phyloP scores from a whole-genome alignment of 2,329 filamentous ascomycete species.

The Fusarium sp. region DNA sequence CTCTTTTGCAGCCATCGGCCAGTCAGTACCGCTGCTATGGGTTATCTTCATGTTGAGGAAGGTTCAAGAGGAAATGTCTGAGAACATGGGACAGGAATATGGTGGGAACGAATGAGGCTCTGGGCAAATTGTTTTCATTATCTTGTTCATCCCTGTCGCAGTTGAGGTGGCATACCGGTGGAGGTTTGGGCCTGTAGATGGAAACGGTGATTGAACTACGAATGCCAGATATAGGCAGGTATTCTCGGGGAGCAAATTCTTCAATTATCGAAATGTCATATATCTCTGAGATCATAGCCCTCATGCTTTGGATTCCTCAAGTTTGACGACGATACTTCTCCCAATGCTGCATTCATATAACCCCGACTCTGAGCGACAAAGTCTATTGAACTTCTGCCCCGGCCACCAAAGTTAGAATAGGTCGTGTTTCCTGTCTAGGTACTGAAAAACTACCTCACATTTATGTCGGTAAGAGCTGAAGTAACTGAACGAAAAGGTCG shows the following conservation, averaged over 20 bases:
- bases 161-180: constrained; percentile 33
- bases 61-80: constrained; percentile 12
- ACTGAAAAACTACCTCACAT: background rate
- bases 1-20: constrained; percentile 2
- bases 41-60: constrained; percentile 19
- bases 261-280: background rate
- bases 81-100: background rate
- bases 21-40: constrained; percentile 22
- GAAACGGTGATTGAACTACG: background rate
- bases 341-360: no score
- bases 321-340: no score
- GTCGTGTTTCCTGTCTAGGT: background rate
- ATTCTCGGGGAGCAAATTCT: background rate
- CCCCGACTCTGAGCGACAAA: background rate
- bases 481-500: background rate
- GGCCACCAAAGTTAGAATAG: background rate
- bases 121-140: constrained; percentile 40
- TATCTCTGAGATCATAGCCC: background rate
- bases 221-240: background rate
- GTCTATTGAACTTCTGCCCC: background rate
- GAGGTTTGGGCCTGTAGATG: constrained; percentile 18
- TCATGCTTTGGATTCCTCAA: no score
- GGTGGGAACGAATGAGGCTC: constrained; percentile 34
- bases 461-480: background rate
- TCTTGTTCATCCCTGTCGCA: constrained; percentile 38